phyloP scores from a whole-genome alignment of 2,329 filamentous ascomycete species.

The Pleomassaria siparia region DNA sequence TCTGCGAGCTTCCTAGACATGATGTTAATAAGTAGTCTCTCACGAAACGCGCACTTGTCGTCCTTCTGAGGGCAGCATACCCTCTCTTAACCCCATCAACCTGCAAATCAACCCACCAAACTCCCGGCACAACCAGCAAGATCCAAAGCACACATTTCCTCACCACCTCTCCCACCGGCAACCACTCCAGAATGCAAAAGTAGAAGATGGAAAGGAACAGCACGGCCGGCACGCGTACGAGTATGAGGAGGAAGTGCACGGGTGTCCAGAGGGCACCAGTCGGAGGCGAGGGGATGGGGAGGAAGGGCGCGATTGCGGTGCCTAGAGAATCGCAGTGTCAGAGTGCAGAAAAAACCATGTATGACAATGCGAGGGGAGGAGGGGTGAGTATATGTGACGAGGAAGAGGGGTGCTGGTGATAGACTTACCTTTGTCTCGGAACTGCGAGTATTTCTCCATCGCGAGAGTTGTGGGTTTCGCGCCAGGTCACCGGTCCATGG shows the following conservation, averaged over 20 bases:
- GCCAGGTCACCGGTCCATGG: conserved; percentile 17
- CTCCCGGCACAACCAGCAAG: conserved; percentile 82
- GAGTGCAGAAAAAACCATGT: no score
- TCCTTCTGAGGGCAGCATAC: conserved; percentile 52
- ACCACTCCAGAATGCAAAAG: conserved; percentile 79
- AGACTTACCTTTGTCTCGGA: conserved; percentile 79
- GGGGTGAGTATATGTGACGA: background rate
- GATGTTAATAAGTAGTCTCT: background rate
- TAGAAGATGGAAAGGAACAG: conserved; percentile 67
- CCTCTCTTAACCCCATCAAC: conserved; percentile 95
- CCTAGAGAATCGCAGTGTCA: conserved; percentile 54
- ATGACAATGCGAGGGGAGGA: no score
- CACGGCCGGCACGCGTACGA: conserved; percentile 78
- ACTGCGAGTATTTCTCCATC: conserved; percentile 97
- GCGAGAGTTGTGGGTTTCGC: background rate
- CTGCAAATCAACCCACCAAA: conserved; percentile 99
- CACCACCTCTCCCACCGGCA: conserved; percentile 67
- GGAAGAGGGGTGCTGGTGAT: background rate
- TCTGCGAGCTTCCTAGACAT: conserved; percentile 22
- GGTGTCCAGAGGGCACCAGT: conserved; percentile 63
- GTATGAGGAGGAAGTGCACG: conserved; percentile 72
- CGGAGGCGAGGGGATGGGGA: conserved; percentile 71
- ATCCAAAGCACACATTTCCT: conserved; percentile 88
- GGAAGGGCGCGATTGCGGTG: conserved; percentile 93
- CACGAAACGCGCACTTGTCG: no score